These are phyloP conservation scores for Pouteria campechiana DNA, from an alignment of 179 eudicot species.

Conservation along the genomic window DNA sequence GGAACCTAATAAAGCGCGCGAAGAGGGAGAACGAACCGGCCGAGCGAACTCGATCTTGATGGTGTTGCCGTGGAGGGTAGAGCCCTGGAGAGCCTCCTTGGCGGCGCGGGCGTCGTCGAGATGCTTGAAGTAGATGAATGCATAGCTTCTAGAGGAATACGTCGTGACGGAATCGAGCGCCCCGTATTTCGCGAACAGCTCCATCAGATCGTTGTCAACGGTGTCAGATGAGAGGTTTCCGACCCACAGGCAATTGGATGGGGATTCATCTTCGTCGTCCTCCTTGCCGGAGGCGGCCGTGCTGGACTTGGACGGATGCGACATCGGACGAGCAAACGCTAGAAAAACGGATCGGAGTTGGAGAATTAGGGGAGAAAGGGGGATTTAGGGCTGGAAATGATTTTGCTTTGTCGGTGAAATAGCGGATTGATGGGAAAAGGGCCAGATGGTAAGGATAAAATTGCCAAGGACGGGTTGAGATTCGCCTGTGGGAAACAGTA, in stretches of 20 bases:
- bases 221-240: constrained; percentile 59
- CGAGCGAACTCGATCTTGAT: constrained; percentile 79
- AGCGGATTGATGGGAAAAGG: too few species aligned
- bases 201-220: constrained; percentile 40
- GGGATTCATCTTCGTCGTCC: constrained; percentile 10
- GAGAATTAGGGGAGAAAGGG: too few species aligned
- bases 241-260: constrained; percentile 69
- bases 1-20: constrained; percentile 8
- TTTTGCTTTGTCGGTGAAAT: too few species aligned
- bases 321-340: too few species aligned
- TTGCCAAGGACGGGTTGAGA: too few species aligned
- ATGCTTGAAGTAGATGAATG: constrained; percentile 47
- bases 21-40: constrained; percentile 60
- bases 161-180: constrained; percentile 36
- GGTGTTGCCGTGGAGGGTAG: constrained; percentile 29
- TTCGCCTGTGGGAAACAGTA: too few species aligned
- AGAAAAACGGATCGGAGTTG: too few species aligned
- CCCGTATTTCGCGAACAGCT: constrained; percentile 49
- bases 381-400: too few species aligned
- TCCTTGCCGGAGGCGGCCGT: too few species aligned
- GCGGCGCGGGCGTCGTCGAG: constrained; percentile 52
- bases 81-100: constrained; percentile 39
- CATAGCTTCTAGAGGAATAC: constrained; percentile 63
- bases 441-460: too few species aligned
- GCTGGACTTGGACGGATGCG: too few species aligned